Conservation (phyloP, 441 rosid genomes). For the Viola pubescens region DNA sequence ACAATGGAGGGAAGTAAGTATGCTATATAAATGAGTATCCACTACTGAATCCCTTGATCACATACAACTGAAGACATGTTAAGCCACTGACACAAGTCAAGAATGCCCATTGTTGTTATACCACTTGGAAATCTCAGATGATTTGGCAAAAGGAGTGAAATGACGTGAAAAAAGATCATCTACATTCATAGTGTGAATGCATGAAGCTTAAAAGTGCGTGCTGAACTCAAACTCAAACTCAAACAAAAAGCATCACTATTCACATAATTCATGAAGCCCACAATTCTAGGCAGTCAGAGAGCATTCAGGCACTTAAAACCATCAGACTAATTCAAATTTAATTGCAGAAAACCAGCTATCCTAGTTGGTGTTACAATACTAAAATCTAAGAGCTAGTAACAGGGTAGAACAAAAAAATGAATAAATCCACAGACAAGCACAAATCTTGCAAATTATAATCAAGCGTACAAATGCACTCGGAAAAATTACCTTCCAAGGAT, state of each 20-base stretch:
- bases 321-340: constrained; percentile 3
- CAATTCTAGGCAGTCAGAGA: too few species aligned
- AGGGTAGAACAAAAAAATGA: not conserved
- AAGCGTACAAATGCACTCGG: not conserved
- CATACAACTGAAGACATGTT: not conserved
- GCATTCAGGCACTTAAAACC: not conserved
- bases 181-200: not conserved
- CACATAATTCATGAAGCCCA: too few species aligned
- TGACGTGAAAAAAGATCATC: not conserved
- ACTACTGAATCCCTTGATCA: too few species aligned
- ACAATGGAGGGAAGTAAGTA: too few species aligned
- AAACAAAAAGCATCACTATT: too few species aligned
- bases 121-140: not conserved
- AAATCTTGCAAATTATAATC: not conserved
- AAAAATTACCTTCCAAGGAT: constrained; percentile 75
- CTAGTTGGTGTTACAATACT: not conserved
- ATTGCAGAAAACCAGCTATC: not conserved
- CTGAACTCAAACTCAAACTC: not conserved
- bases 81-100: not conserved
- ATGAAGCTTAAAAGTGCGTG: not conserved
- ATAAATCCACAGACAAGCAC: too few species aligned
- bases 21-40: too few species aligned
- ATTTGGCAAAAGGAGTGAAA: not conserved
- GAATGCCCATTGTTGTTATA: not conserved
- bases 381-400: not conserved